Base-by-base conservation (phyloP, 768 basidiomycete species). In the Rhizopogon vulgaris region DNA sequence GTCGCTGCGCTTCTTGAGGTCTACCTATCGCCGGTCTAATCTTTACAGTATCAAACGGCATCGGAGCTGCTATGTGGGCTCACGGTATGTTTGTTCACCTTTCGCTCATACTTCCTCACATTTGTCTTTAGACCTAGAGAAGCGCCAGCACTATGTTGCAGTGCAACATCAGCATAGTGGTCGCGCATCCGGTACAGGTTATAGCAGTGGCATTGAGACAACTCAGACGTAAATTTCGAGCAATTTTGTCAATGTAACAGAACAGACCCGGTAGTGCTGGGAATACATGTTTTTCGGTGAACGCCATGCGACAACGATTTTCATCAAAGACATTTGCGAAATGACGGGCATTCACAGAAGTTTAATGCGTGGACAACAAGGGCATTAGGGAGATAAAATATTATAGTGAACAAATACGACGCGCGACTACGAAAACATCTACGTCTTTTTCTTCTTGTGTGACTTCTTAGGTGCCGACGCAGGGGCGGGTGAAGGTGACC, bases 1-100 rank as follows among this genome's bases (percentile, higher is more conserved):
- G 66, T 80, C 0, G 89, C 94, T 0, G 83, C 91, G 0, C 70
- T 95, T 4, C 72, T 94, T 3, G 94, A 96, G 77, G 78, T 2
- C 69, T 95, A 0, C 94, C 94, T 0, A 77, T 96, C 52, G 61
- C 92, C 3, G 94, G 94, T 0, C 69, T 95, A 4, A 67, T 87
- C 9, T 91, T 95, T 63, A 84, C 84, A 2, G 74, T 95, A 15
- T 93, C 90, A 0, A 94, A 95, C 63, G 77, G 90, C 6, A 79
- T 95, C 24, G 93, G 93, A 6, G 94, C 90, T 2, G 92, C 92
- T 1, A 95, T 96, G 94, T 96, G 92, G 87, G 87, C 89, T 4
- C 82, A 85, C 2, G 88, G 86, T 88, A 51, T 14, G 73, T 60
- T 18, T n/a, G 14, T 38, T 27, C 28, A 3, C 24, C 17, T 3